Base-by-base conservation (phyloP, 768 basidiomycete genomes). In the Podaxis sp. region DNA sequence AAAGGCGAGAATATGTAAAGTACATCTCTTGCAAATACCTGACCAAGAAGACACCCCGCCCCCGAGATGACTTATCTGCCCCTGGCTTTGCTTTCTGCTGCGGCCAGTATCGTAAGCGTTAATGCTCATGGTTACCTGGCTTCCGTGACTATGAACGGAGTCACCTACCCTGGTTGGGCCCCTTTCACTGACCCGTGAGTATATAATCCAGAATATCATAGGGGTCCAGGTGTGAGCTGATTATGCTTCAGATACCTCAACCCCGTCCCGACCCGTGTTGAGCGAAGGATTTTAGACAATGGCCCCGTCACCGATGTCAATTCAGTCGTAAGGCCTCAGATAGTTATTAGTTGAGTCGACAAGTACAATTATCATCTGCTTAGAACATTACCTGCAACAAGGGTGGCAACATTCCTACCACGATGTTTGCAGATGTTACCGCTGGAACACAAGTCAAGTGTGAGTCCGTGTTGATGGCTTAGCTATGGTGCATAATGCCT, bases 401-500 rank as follows among this genome's bases (percentile, higher is more conserved):
- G 51, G 69, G 69, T 37, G 69, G 69, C 37, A 70, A 70, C 44
- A 59, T 64, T 13, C 67, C 67, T 17, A 67, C 65, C 1, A 62
- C 61, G 4, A 37, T 58, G 17, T 64, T 68, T 38, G 67, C 66
- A 1, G 62, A 62, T 11, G 66, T 70, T 40, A 65, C 53, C 17
- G 69, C 67, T 33, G 66, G 66, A 26, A 54, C 60, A 13, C 49
- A 64, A 51, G 69, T 66, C 2, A 65, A 63, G 7, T 70, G 66
- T 63, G 58, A 50, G 59, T 62, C 33, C n/a, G 13, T n/a, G 8
- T 4, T 52, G 24, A 48, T 48, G 20, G 7, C 33, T 38, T n/a
- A 15, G 12, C 51, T 28, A 30, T 30, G 15, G 41, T 44, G 41
- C n/a, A 10, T 8, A 2, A 12, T 26, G 2, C 24, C 51, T 4